These are phyloP conservation scores for Diplodia mutila DNA, from an alignment of 2,329 filamentous ascomycete species.

Conservation along the genomic window DNA sequence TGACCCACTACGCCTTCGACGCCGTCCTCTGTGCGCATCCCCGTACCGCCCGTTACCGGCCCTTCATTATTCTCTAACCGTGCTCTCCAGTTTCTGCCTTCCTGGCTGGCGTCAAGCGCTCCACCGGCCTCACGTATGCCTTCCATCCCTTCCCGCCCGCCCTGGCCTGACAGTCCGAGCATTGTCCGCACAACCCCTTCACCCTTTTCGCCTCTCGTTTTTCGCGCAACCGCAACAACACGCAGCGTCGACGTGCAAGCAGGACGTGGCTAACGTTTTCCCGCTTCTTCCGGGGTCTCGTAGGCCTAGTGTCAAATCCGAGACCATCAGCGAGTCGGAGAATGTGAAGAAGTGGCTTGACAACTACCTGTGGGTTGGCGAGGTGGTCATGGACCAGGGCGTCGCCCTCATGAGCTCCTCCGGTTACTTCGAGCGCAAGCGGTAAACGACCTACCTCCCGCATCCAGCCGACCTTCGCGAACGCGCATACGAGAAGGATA, in stretches of 20 bases:
- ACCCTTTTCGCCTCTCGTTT: constrained; percentile 9
- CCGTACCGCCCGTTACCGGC: constrained; percentile 9
- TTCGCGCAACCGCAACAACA: constrained; percentile 8
- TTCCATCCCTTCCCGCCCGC: constrained; percentile 27
- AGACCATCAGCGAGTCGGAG: constrained; percentile 81
- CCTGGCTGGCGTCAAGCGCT: constrained; percentile 95
- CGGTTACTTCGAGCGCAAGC: constrained; percentile 87
- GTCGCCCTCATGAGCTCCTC: constrained; percentile 88
- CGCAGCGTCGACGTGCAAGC: neutral
- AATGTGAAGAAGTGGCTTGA: constrained; percentile 87
- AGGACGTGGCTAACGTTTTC: constrained; percentile 49
- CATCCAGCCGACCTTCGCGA: neutral
- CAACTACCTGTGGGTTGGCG: constrained; percentile 90
- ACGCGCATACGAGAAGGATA: neutral
- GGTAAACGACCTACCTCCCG: constrained; percentile 50
- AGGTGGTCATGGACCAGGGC: constrained; percentile 98
- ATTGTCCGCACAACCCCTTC: constrained; percentile 22
- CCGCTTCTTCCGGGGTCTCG: constrained; percentile 45
- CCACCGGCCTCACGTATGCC: constrained; percentile 95
- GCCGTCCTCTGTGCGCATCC: constrained; percentile 78
- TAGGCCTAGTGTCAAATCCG: constrained; percentile 82
- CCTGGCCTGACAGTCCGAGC: constrained; percentile 29
- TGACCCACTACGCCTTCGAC: constrained; percentile 95
- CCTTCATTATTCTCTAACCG: constrained; percentile 19
- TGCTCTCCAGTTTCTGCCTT: constrained; percentile 78